Evolutionary conservation across 179 eudicot genomes (phyloP).

Genomic region (Vitellaria paradoxa): DNA sequence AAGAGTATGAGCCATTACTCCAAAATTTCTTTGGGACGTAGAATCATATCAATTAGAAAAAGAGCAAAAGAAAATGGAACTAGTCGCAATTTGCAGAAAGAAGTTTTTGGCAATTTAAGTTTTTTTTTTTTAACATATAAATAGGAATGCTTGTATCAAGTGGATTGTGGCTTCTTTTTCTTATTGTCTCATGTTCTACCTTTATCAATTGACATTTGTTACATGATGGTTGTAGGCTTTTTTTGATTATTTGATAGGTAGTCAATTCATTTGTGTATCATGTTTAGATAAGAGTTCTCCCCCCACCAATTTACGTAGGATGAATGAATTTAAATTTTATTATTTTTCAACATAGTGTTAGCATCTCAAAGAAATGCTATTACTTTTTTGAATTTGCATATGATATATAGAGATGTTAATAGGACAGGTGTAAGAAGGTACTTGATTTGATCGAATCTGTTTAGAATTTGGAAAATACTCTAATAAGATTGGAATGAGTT

Average conservation of each 20-base stretch:
- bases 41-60: conserved; percentile 59
- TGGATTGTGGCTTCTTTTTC: not conserved
- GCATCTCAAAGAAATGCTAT: no score
- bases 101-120: conserved; percentile 71
- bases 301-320: not conserved
- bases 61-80: conserved; percentile 50
- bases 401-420: no score
- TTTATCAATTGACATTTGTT: not conserved
- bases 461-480: no score
- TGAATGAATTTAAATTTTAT: not conserved
- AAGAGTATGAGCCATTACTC: conserved; percentile 58
- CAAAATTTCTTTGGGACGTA: conserved; percentile 87
- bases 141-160: not conserved
- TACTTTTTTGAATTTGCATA: no score
- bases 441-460: no score
- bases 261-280: conserved; percentile 8
- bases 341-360: not conserved
- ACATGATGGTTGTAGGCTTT: not conserved
- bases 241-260: not conserved
- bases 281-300: not conserved
- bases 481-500: no score
- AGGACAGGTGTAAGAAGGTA: no score
- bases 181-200: not conserved
- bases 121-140: not conserved
- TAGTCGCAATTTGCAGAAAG: conserved; percentile 70